Evolutionary conservation across 352 stramenopile species (phyloP), one percentile per base, ranked within the genome.

Genomic region (Phytophthora citrophthora): DNA sequence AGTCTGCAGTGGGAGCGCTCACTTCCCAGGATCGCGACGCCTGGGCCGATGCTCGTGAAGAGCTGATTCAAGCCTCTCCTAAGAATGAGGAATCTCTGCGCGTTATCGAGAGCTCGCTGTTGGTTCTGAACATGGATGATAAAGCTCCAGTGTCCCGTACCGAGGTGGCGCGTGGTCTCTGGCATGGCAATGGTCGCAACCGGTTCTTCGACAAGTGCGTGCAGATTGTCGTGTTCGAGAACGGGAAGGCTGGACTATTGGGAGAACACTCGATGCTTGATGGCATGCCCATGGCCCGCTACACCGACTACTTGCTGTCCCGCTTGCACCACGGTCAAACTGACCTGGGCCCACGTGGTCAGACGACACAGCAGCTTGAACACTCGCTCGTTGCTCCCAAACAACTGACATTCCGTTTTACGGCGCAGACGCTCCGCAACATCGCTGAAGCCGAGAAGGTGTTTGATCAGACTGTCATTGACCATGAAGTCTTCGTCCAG

Each of bases 141-240:
- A 54, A 76, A 46, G 58, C 78, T 26, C 87, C 87, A 4, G 72
- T 88, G 60, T 86, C 77, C 16, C 77, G 83, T 46, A 84, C 78
- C 0, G 81, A 93, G 40, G 73, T 90, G n/a, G 79, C 83, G 3
- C 71, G 72, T 18, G 85, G 64, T 13, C 63, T 95, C 11, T 95
- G 88, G 79, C 86, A 94, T 54, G 86, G 89, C 67, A 88, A 90
- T 57, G 94, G 94, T 45, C 77, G 85, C 64, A 99, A 99, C 83
- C 93, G 96, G 44, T 99, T 96, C 76, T 99, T 97, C 66, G 97
- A 99, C 77, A 99, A 99, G 79, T 97, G 90, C 47, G 88, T 99
- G 59, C 94, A 99, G 77, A 56, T 99, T n/a, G 81, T 98, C 24
- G 91, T 98, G 40, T 98, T 97, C 57, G 81, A 90, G 40, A 99